A percentile compares a stretch with the other conserved stretches of the same genome.
Conservation (phyloP, 148 eudicot genomes). For the Nyssa sinensis region DNA sequence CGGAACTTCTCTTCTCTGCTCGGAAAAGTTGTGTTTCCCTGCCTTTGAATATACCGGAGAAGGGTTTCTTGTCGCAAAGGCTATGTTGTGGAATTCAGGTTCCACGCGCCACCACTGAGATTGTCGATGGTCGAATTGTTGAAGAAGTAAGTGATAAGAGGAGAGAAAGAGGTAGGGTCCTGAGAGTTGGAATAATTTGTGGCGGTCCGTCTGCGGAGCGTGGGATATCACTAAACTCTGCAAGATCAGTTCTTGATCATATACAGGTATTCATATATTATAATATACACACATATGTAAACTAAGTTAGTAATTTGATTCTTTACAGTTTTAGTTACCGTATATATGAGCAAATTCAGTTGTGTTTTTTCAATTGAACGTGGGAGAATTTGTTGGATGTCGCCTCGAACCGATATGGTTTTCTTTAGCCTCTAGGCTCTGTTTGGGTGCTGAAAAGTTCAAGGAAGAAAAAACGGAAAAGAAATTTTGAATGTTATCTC, state of each 20-base stretch:
- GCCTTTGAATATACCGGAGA: neutral
- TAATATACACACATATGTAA: too few relatives aligned
- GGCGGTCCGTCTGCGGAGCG: slow-evolving; percentile 95
- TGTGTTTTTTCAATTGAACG: too few relatives aligned
- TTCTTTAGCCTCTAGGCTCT: too few relatives aligned
- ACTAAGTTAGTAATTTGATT: neutral
- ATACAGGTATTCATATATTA: too few relatives aligned
- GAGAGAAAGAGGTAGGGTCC: slow-evolving; percentile 31
- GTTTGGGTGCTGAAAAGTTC: too few relatives aligned
- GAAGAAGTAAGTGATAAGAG: slow-evolving; percentile 24
- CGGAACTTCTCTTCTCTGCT: neutral
- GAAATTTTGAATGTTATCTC: too few relatives aligned
- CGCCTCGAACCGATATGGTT: too few relatives aligned
- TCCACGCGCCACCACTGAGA: slow-evolving; percentile 8
- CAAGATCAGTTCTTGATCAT: slow-evolving; percentile 85
- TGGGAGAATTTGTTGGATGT: too few relatives aligned
- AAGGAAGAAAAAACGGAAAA: too few relatives aligned
- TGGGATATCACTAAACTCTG: slow-evolving; percentile 86
- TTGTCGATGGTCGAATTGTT: slow-evolving; percentile 10
- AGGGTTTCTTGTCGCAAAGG: neutral
- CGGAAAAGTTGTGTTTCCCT: slow-evolving; percentile 4
- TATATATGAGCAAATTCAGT: too few relatives aligned
- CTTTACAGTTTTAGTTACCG: neutral
- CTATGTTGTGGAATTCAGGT: slow-evolving; percentile 1
- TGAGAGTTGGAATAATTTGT: slow-evolving; percentile 75